A percentile compares a stretch with the other conserved stretches of the same genome.
Evolutionary conservation across 169 alveolate genomes (phyloP).

Genomic region (Plasmodium coatneyi): DNA sequence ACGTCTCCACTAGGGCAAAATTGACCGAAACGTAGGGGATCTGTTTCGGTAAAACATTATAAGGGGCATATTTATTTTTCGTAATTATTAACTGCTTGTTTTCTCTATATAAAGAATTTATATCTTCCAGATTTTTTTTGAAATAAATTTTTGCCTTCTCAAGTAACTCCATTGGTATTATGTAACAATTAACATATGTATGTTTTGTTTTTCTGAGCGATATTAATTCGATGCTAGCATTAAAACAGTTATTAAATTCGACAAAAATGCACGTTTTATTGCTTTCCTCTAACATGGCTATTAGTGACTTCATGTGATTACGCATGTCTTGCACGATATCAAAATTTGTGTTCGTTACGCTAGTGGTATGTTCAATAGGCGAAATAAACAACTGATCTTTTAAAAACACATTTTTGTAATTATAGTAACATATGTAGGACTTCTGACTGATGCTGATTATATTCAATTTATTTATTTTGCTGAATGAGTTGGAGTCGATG

Average conservation of each 20-base stretch:
- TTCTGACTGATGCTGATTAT: conserved; percentile 67
- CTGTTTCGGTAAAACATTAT: conserved; percentile 68
- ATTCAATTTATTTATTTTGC: conserved; percentile 70
- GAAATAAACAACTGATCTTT: conserved; percentile 70
- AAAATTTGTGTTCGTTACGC: conserved; percentile 67
- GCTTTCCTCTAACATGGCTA: conserved; percentile 66
- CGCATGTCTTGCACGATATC: conserved; percentile 68
- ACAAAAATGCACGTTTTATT: conserved; percentile 71
- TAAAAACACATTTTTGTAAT: conserved; percentile 69
- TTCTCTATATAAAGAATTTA: conserved; percentile 75
- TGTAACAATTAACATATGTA: conserved; percentile 71
- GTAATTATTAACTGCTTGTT: conserved; percentile 73
- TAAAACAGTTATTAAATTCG: conserved; percentile 75
- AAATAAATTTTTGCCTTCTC: conserved; percentile 72
- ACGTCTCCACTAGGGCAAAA: conserved; percentile 71
- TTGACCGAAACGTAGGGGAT: conserved; percentile 72
- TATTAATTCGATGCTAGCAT: conserved; percentile 55
- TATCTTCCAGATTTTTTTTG: conserved; percentile 72
- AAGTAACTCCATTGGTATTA: conserved; percentile 63
- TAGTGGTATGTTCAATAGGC: conserved; percentile 71
- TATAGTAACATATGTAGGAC: conserved; percentile 74
- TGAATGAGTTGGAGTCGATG: conserved; percentile 57
- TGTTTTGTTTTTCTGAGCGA: conserved; percentile 73
- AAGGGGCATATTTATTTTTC: conserved; percentile 74
- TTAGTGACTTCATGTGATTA: conserved; percentile 75